Evolutionary conservation across 345 rosid genomes (phyloP), one percentile per base, ranked within the genome.

Genomic region (Barbarea vulgaris): DNA sequence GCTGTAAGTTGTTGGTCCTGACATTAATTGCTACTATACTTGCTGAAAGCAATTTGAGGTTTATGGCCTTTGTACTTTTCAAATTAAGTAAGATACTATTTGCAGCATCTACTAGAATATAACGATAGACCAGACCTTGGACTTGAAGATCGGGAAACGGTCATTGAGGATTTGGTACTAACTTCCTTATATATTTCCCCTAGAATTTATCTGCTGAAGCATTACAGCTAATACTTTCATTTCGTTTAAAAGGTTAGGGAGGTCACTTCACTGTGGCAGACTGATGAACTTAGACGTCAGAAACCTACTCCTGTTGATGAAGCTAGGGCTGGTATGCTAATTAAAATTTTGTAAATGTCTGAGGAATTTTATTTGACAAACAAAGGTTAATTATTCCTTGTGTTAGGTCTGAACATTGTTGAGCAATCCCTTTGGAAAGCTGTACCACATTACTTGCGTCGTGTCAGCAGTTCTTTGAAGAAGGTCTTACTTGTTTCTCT

Each of bases 351-450:
- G 70, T 21, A 25, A 67, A 11, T 69, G 61, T 74, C 9, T 22
- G 27, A 58, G 30, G 70, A 17, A 4, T 39, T 36, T 50, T 36
- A 53, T 50, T 48, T 61, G 60, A 53, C 54, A 21, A 53, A 31
- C 56, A 8, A 50, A 36, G 60, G 19, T 71, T 53, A 69, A n/a
- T n/a, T n/a, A n/a, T 36, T 67, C 10, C 14, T 10, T 53, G 56
- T 64, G 64, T 52, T 71, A 91, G 97, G 97, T 74, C 77, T 91
- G 87, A 88, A 84, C 84, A 91, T 91, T 79, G 97, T 91, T 74
- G 97, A 91, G 84, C 97, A 91, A 77, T 88, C 97, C 59, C 91
- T 91, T 27, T 91, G 97, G 97, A 91, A 88, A 87, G 90, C 97
- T 55, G 81, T 89, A 24, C 97, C 97, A 69, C 93, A 91, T 85